These are phyloP conservation scores for Uronychia binucleata DNA, from an alignment of 73 alveolate genomes.

Conservation along the genomic window DNA sequence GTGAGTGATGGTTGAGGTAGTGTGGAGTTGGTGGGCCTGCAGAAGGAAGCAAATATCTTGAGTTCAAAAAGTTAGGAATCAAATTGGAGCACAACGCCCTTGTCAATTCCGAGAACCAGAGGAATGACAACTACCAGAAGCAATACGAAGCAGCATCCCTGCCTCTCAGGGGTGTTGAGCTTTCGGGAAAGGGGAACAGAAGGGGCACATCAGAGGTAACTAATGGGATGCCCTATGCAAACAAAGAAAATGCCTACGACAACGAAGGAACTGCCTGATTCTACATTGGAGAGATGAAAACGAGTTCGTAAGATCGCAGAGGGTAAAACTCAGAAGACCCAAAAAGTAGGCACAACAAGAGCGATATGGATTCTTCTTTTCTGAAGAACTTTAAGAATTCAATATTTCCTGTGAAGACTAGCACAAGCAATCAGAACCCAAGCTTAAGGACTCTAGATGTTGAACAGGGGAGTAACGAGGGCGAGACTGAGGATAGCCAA, in stretches of 20 bases:
- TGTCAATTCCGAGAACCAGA: background rate
- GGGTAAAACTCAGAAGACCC: too few species aligned
- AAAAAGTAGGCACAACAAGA: background rate
- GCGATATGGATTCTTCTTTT: background rate
- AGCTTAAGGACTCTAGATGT: background rate
- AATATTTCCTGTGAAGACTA: background rate
- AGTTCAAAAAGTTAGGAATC: background rate
- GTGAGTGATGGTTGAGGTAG: too few species aligned
- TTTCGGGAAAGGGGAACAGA: too few species aligned
- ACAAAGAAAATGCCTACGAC: too few species aligned
- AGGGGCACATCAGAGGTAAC: too few species aligned
- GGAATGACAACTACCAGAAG: background rate
- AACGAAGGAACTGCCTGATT: too few species aligned
- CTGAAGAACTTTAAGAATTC: background rate
- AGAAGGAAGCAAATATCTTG: background rate
- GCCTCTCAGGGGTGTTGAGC: too few species aligned
- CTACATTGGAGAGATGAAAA: too few species aligned
- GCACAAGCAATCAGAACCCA: background rate
- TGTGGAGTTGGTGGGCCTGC: background rate
- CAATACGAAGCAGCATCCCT: background rate
- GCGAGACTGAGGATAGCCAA: too few species aligned
- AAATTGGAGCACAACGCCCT: background rate
- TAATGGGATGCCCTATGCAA: too few species aligned
- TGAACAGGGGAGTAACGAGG: background rate
- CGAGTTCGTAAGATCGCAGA: too few species aligned